Base-by-base conservation (phyloP, 2,329 filamentous ascomycete genomes). In the Nannizziopsis arthrosporioides region DNA sequence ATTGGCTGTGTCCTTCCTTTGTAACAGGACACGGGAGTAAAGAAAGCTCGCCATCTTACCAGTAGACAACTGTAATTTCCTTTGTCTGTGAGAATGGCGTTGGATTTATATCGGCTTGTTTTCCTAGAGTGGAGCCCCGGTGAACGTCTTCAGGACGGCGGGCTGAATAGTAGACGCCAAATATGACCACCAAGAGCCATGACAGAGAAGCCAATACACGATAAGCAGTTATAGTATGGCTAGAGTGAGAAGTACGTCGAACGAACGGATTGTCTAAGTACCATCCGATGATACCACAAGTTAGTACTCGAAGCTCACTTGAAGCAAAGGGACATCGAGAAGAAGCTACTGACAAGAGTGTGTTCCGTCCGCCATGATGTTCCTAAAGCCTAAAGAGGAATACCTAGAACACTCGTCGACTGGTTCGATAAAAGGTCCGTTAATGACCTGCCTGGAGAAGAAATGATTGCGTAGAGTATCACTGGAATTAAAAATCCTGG, bases 81-180 rank as follows among this genome's bases (percentile, higher is more conserved):
- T 75, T 72, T 67, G 84, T 88, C 67, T 88, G 74, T 41, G 81
- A 80, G 65, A 93, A 94, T 7, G 83, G 82, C 6, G 84, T 89
- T 32, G 68, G 72, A 56, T 79, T 76, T 45, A 71, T 68, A 49
- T 73, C 68, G 62, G 88, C 88, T 67, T 86, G 81, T 48, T 77
- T 77, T 81, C 82, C 90, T 62, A 94, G 85, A 51, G 76, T 81
- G 54, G 75, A 73, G 51, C 76, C 73, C 53, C 74, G 68, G 55
- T 71, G 63, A 55, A 78, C 79, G 66, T 86, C 81, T 45, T 75
- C 68, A 1, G 85, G 84, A 11, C 69, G 66, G 55, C 80, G 67
- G 63, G 82, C 67, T 42, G 78, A 78, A 65, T 92, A 93, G 71
- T 85, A 87, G 62, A 92, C 70, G 50, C 81, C 79, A 44, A 81